These are phyloP conservation scores for Aspergillus ostianus DNA, from an alignment of 495 filamentous ascomycete genomes.

Conservation along the genomic window DNA sequence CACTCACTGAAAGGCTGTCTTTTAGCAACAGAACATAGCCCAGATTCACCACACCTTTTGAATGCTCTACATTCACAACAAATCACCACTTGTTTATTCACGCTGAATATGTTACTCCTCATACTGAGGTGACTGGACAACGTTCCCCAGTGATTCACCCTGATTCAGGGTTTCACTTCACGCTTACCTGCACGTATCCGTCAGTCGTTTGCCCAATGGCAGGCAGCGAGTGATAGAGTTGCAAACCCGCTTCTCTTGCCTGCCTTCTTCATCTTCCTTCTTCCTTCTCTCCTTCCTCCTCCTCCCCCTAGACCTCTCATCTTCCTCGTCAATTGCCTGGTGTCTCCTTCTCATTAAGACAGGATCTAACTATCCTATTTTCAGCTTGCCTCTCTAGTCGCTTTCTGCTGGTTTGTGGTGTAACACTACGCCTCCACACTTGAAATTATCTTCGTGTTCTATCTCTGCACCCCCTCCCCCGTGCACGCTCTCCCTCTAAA, in stretches of 20 bases:
- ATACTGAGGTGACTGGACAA: no score
- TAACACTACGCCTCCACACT: no score
- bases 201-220: constrained; percentile 7
- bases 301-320: not conserved
- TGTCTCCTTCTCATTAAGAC: no score
- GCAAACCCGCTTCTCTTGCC: not conserved
- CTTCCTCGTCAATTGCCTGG: not conserved
- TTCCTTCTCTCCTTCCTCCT: not conserved
- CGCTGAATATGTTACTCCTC: no score
- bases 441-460: no score
- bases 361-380: no score
- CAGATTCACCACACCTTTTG: not conserved
- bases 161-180: no score
- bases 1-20: no score
- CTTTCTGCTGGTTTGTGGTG: no score
- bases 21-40: no score
- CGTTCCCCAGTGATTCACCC: no score
- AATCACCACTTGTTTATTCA: not conserved
- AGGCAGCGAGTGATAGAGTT: not conserved
- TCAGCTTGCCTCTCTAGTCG: no score
- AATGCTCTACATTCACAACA: not conserved
- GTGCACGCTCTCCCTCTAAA: not conserved
- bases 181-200: constrained; percentile 11
- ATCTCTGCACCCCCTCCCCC: not conserved
- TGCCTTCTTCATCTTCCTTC: not conserved